Percentiles rank a stretch among this genome's conserved stretches.
Conservation (phyloP, 768 basidiomycete genomes). For the Leccinum incarnatum region DNA sequence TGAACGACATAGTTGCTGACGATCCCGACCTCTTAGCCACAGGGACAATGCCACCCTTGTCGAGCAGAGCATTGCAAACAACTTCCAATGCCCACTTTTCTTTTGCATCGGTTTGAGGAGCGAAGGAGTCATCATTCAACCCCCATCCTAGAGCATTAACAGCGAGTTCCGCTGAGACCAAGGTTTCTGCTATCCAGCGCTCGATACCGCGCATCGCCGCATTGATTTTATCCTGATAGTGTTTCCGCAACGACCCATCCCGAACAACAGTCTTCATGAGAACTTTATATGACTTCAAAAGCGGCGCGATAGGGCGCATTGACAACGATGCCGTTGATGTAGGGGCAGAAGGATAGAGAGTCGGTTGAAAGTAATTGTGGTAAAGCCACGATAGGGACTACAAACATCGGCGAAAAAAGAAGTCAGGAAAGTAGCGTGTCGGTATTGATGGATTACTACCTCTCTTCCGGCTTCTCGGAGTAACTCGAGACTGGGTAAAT, state of each 20-base stretch:
- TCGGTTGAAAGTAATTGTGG: slow-evolving; percentile 81
- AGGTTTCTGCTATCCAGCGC: slow-evolving; percentile 75
- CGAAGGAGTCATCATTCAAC: slow-evolving; percentile 24
- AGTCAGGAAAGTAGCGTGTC: background rate
- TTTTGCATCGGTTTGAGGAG: slow-evolving; percentile 45
- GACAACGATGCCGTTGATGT: slow-evolving; percentile 30
- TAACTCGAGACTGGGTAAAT: slow-evolving; percentile 79
- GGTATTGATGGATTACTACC: slow-evolving; percentile 35
- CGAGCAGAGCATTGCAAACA: slow-evolving; percentile 64
- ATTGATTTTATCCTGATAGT: slow-evolving; percentile 49
- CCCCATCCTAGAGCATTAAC: slow-evolving; percentile 50
- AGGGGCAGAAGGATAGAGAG: slow-evolving; percentile 51
- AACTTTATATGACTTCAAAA: slow-evolving; percentile 72
- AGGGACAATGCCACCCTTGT: slow-evolving; percentile 76
- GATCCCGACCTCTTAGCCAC: slow-evolving; percentile 71
- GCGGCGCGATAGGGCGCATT: slow-evolving; percentile 59
- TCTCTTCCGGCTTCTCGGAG: slow-evolving; percentile 75
- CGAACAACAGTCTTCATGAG: slow-evolving; percentile 59
- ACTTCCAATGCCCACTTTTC: slow-evolving; percentile 68
- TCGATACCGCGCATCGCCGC: slow-evolving; percentile 61
- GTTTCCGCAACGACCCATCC: slow-evolving; percentile 59
- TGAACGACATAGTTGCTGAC: background rate
- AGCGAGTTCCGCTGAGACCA: slow-evolving; percentile 54
- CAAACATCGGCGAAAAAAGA: slow-evolving; percentile 4
- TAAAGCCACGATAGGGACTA: slow-evolving; percentile 85